phyloP scores from a whole-genome alignment of 371 early-diverging fungal species.

The Mycotypha africana region DNA sequence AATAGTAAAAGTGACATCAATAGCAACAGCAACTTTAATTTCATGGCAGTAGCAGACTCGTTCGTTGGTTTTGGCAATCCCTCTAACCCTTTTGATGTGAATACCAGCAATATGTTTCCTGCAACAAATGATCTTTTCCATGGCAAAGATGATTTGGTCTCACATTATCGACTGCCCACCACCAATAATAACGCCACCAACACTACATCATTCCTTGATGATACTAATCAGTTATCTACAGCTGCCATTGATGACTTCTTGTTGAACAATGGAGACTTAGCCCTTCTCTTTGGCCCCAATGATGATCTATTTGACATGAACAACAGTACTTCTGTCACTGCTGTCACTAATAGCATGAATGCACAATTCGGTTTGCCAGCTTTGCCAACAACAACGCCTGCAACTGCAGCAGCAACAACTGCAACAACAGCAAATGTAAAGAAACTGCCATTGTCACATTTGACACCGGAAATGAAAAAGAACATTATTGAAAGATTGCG shows the following conservation, averaged over 20 bases:
- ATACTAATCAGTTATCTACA: too few relatives aligned
- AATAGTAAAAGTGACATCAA: neutral
- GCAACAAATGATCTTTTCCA: conserved; percentile 18
- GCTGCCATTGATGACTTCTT: conserved; percentile 13
- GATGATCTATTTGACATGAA: conserved; percentile 20
- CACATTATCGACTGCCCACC: conserved; percentile 17
- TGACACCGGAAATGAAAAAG: conserved; percentile 5
- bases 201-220: too few relatives aligned
- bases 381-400: conserved; percentile 3
- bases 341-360: neutral
- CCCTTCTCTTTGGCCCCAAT: conserved; percentile 22
- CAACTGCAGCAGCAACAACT: too few relatives aligned
- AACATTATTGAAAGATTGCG: conserved; percentile 4
- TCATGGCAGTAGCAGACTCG: conserved; percentile 8
- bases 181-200: neutral
- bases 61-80: neutral
- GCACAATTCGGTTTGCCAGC: conserved; percentile 17
- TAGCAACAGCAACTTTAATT: neutral
- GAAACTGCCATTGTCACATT: too few relatives aligned
- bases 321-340: neutral
- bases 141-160: conserved; percentile 30
- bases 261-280: conserved; percentile 21
- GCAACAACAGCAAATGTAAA: too few relatives aligned
- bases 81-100: neutral
- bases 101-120: neutral